Evolutionary conservation across 78 protist genomes (phyloP).

Genomic region (Dictyostelium capitatum): DNA sequence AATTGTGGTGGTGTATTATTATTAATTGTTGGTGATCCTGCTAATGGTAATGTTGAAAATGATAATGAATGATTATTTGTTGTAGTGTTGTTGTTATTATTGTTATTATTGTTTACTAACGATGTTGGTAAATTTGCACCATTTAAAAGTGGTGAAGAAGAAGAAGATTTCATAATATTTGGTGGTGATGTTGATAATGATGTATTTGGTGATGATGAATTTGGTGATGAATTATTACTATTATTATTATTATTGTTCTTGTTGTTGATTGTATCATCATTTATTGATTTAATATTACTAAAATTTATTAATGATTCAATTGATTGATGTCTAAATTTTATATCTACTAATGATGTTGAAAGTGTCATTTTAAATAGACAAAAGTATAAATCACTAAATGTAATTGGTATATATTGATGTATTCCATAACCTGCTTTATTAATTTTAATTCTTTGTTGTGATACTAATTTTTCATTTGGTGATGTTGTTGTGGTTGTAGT

Average conservation of each 20-base stretch:
- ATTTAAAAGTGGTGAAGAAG: conserved; percentile 4
- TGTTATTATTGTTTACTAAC: neutral
- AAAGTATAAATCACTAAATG: conserved; percentile 64
- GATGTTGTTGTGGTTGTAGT: neutral
- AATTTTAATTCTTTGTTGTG: conserved; percentile 55
- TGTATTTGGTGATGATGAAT: neutral
- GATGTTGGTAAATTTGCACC: neutral
- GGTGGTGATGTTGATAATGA: neutral
- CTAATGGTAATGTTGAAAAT: neutral
- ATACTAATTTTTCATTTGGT: conserved; percentile 58
- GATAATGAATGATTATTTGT: neutral
- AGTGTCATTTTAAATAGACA: conserved; percentile 25
- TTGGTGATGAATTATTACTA: neutral
- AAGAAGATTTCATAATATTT: neutral
- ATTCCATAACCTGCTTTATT: conserved; percentile 37
- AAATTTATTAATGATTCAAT: neutral
- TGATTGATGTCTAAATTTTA: conserved; percentile 36
- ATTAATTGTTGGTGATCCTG: neutral
- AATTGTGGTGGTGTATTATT: neutral
- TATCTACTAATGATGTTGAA: conserved; percentile 31
- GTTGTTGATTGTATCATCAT: neutral
- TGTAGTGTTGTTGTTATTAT: neutral
- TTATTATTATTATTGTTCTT: neutral
- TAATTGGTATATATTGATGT: conserved; percentile 63
- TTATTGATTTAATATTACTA: neutral